These are phyloP conservation scores for Ophiostoma sp. DNA, from an alignment of 2,329 filamentous ascomycete genomes.

Conservation along the genomic window DNA sequence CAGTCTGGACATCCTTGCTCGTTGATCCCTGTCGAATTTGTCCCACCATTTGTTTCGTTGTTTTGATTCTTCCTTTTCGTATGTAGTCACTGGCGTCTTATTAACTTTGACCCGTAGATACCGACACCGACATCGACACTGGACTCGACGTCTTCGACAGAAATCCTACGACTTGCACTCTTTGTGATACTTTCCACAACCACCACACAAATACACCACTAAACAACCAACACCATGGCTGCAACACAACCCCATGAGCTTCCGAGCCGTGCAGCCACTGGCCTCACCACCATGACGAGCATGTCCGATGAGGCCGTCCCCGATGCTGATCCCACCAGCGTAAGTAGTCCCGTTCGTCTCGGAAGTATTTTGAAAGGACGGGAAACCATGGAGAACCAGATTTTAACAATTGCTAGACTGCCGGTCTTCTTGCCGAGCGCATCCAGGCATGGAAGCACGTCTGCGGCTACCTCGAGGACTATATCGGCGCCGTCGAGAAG, in stretches of 20 bases:
- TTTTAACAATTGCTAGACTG: conserved; percentile 48
- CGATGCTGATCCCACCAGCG: conserved; percentile 53
- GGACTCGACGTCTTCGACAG: background rate
- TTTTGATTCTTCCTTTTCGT: background rate
- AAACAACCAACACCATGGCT: conserved; percentile 15
- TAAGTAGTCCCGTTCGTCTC: conserved; percentile 34
- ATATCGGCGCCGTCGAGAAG: conserved; percentile 79
- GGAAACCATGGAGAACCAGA: background rate
- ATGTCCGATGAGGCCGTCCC: conserved; percentile 55
- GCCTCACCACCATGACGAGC: conserved; percentile 32
- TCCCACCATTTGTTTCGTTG: background rate
- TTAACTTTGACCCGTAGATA: background rate
- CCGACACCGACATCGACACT: background rate
- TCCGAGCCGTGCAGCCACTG: conserved; percentile 28
- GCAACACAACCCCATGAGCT: conserved; percentile 22
- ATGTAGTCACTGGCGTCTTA: background rate
- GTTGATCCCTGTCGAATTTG: background rate
- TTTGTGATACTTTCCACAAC: background rate
- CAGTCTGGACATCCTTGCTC: background rate
- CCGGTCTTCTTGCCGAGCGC: conserved; percentile 77
- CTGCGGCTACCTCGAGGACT: conserved; percentile 85
- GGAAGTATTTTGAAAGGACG: background rate
- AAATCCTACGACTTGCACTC: background rate
- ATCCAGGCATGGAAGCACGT: conserved; percentile 95
- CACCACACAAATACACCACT: background rate